A percentile compares a stretch with the other conserved stretches of the same genome.
Conservation (phyloP, 495 filamentous ascomycete genomes). For the Rostrohypoxylon terebratum region DNA sequence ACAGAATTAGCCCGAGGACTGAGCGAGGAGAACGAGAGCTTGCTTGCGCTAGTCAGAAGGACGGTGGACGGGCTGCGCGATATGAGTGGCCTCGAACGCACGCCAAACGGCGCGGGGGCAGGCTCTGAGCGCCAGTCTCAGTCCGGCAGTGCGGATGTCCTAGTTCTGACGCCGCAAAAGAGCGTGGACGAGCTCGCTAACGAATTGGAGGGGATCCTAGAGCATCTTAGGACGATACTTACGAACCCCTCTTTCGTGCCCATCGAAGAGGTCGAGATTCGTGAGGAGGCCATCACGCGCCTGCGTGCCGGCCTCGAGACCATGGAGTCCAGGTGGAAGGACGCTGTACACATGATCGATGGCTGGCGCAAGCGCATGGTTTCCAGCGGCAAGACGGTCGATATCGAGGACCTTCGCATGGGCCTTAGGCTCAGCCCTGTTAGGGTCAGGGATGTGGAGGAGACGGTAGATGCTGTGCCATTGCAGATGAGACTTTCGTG, state of each 20-base stretch:
- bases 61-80: constrained; percentile 79
- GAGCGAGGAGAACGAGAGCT: constrained; percentile 91
- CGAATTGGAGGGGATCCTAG: constrained; percentile 79
- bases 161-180: constrained; percentile 63
- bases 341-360: constrained; percentile 90
- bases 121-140: constrained; percentile 54
- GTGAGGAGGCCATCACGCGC: constrained; percentile 88
- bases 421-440: constrained; percentile 76
- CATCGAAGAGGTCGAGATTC: constrained; percentile 89
- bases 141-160: constrained; percentile 52
- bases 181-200: constrained; percentile 75
- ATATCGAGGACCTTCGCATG: constrained; percentile 84
- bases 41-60: constrained; percentile 77
- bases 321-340: constrained; percentile 90
- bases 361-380: constrained; percentile 89
- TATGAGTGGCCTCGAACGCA: constrained; percentile 77
- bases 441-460: constrained; percentile 64
- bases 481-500: constrained; percentile 54
- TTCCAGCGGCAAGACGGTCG: constrained; percentile 80
- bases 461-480: constrained; percentile 54
- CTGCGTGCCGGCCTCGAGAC: constrained; percentile 87
- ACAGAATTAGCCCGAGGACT: constrained; percentile 87
- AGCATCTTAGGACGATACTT: constrained; percentile 82
- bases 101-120: constrained; percentile 35
- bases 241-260: constrained; percentile 97